These are phyloP conservation scores for Thraustotheca clavata DNA, from an alignment of 352 stramenopile species.

Conservation along the genomic window DNA sequence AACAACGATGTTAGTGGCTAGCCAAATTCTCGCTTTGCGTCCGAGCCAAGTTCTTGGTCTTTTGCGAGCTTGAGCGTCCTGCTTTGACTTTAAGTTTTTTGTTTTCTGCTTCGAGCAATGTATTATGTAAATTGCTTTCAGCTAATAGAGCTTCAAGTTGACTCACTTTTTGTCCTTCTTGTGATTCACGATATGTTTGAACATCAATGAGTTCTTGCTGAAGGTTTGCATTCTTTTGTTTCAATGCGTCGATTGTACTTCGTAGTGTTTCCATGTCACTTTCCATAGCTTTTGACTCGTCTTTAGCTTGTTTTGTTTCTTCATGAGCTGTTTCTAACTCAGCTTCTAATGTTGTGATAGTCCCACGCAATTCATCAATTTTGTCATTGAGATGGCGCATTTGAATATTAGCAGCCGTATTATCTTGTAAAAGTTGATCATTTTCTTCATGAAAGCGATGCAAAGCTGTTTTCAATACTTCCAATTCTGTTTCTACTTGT, in stretches of 20 bases:
- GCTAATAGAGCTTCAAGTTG: not conserved
- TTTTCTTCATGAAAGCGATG: not conserved
- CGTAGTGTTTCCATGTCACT: not conserved
- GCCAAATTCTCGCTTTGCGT: constrained; percentile 14
- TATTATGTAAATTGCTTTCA: constrained; percentile 12
- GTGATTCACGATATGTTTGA: constrained; percentile 8
- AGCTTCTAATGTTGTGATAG: not conserved
- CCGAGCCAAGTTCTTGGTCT: not conserved
- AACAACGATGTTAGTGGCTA: constrained; percentile 15
- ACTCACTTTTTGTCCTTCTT: not conserved
- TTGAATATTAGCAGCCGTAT: not conserved
- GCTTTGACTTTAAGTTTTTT: not conserved
- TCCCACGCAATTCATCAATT: not conserved
- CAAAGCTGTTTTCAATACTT: not conserved
- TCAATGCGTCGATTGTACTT: not conserved
- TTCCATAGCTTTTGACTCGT: not conserved
- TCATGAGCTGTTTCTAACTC: not conserved
- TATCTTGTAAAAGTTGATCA: not conserved
- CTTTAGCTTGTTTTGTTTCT: not conserved
- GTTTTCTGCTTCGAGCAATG: constrained; percentile 14
- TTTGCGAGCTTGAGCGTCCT: not conserved
- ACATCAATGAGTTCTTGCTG: constrained; percentile 17
- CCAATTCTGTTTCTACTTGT: not conserved
- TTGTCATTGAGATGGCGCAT: not conserved
- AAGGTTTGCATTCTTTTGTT: not conserved